Evolutionary conservation across 441 rosid genomes (phyloP).

Genomic region (Gossypium davidsonii): DNA sequence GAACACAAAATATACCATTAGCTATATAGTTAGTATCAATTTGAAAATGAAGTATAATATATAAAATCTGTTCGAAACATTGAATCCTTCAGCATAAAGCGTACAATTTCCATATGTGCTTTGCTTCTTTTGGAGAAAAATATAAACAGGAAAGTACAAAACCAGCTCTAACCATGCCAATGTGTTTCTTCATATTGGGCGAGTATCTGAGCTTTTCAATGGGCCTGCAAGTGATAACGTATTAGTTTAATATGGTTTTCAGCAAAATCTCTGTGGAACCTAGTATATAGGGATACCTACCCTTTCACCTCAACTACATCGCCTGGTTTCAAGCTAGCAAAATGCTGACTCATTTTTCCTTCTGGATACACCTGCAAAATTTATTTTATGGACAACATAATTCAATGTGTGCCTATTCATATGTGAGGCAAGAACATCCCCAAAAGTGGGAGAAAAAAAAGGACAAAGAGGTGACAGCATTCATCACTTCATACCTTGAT

Average conservation of each 20-base stretch:
- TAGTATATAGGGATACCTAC: constrained; percentile 27
- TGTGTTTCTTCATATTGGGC: constrained; percentile 91
- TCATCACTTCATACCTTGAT: constrained; percentile 54
- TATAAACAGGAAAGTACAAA: constrained; percentile 14
- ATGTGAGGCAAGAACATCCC: constrained; percentile 2
- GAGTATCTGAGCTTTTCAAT: constrained; percentile 80
- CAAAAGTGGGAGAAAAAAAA: neutral
- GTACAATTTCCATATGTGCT: neutral
- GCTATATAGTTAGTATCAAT: neutral
- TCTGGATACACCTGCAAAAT: constrained; percentile 79
- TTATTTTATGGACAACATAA: constrained; percentile 1
- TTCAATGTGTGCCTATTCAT: neutral
- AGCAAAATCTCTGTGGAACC: neutral
- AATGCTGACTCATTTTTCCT: constrained; percentile 98
- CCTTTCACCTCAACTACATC: constrained; percentile 92
- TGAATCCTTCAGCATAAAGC: neutral
- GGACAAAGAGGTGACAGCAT: constrained; percentile 5
- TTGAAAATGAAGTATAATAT: neutral
- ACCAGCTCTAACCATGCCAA: constrained; percentile 74
- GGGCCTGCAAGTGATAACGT: constrained; percentile 59
- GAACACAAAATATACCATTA: neutral
- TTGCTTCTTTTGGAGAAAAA: neutral
- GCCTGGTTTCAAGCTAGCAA: constrained; percentile 89
- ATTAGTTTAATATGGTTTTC: neutral
- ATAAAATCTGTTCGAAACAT: neutral